Base-by-base conservation (phyloP, 2,329 filamentous ascomycete genomes). In the Clonostachys byssicola region DNA sequence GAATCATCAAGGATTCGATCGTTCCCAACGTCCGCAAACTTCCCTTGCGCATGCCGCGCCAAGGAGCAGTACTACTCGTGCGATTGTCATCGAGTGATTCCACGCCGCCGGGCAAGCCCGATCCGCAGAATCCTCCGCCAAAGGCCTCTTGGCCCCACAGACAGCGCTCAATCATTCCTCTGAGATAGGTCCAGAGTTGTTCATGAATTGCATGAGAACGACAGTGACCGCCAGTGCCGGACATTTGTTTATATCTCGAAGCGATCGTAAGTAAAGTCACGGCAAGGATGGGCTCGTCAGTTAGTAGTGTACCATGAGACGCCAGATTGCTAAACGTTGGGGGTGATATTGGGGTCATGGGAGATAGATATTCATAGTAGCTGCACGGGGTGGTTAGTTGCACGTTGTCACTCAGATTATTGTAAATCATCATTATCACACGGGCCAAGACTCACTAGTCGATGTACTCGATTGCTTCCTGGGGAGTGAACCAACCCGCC, bases 81-180 rank as follows among this genome's bases (percentile, higher is more conserved):
- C 83, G 75, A 10, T 72, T 66, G 51, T 83, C 81, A 43, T 80
- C 77, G 36, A 66, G 77, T 56, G 64, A 58, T 40, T 78, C 78
- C 18, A 48, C 23, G 23, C 23, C 23, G 23, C 23, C 23, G 23
- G 23, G 23, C 47, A 13, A 52, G 13, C 86, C 86, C 4, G 85
- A 88, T 45, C 87, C 86, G 59, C 86, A 89, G 63, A 92, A 91
- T 14, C 89, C 90, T 23, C 89, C 89, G 33, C 91, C 92, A 60
- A 96, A 96, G 45, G 95, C 90, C 65, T 97, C 92, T 62, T 96
- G 92, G 9, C 92, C 94, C 88, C 91, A 97, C 36, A 97, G 84
- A 54, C 95, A 88, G 34, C 92, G 83, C 65, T 96, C 90, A 54
- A 97, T 94, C 88, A 97, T 96, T 49, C 90, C 88, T 45, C 92